A percentile compares a stretch with the other conserved stretches of the same genome.
Conservation (phyloP, 306 rosid genomes). For the Delonix regia region DNA sequence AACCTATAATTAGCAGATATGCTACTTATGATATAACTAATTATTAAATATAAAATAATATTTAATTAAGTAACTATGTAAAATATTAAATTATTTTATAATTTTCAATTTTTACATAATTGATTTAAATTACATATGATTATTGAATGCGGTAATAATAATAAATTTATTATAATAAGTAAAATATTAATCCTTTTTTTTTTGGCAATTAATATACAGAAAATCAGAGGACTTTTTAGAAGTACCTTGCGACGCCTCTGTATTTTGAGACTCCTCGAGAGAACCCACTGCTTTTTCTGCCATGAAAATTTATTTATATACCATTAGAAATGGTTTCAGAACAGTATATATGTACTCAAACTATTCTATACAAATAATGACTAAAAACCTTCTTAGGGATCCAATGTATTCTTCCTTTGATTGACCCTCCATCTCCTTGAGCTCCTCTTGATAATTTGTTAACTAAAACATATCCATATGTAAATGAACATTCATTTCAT, state of each 20-base stretch:
- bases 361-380: neutral
- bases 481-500: neutral
- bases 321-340: neutral
- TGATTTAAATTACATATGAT: too few species aligned
- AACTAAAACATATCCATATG: slow-evolving; percentile 39
- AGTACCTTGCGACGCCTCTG: slow-evolving; percentile 94
- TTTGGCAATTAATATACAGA: too few species aligned
- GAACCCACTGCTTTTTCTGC: slow-evolving; percentile 96
- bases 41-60: too few species aligned
- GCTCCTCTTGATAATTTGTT: slow-evolving; percentile 66
- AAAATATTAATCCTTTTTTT: too few species aligned
- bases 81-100: too few species aligned
- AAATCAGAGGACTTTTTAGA: too few species aligned
- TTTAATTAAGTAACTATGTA: too few species aligned
- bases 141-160: too few species aligned
- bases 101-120: too few species aligned
- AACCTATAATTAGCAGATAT: neutral
- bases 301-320: neutral
- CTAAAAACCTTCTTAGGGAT: slow-evolving; percentile 79
- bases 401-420: slow-evolving; percentile 95
- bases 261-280: slow-evolving; percentile 96
- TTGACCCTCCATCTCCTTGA: slow-evolving; percentile 78
- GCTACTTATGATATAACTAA: too few species aligned
- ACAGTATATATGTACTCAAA: neutral
- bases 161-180: too few species aligned